phyloP scores from a whole-genome alignment of 2,329 filamentous ascomycete genomes.

The Parascedosporium putredinis region DNA sequence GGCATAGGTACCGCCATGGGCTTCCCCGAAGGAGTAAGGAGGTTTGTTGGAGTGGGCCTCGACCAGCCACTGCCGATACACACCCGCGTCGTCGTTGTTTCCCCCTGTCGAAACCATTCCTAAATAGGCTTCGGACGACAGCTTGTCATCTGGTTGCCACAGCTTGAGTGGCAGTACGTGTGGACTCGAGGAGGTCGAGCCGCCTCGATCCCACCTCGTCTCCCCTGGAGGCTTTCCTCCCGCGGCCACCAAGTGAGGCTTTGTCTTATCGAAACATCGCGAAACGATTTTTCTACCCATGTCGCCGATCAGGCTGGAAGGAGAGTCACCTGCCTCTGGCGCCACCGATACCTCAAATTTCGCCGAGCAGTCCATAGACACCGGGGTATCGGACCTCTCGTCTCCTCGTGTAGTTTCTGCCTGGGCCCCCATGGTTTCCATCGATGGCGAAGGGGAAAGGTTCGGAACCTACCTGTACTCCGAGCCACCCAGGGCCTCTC shows the following conservation, averaged over 20 bases:
- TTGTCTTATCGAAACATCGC: constrained; percentile 7
- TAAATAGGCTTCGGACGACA: constrained; percentile 5
- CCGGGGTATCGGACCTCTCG: too few species aligned
- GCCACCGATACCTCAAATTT: neutral
- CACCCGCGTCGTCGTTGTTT: neutral
- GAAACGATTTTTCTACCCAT: constrained; percentile 6
- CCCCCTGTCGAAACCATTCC: neutral
- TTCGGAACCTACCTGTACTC: too few species aligned
- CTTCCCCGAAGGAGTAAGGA: neutral
- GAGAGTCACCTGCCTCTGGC: neutral
- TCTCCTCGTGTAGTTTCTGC: too few species aligned
- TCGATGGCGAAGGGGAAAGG: too few species aligned
- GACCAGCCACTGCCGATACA: neutral
- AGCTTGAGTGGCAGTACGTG: neutral
- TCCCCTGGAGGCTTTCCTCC: neutral
- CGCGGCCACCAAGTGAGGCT: too few species aligned
- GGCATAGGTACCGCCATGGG: neutral
- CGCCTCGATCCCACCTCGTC: neutral
- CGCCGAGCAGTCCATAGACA: too few species aligned
- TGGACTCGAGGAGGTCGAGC: neutral
- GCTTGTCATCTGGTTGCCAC: constrained; percentile 1
- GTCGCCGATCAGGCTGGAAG: constrained; percentile 4
- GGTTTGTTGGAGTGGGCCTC: neutral
- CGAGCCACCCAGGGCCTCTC: too few species aligned
- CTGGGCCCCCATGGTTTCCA: too few species aligned